Evolutionary conservation across 352 stramenopile species (phyloP).

Genomic region (Globisporangium lucens): DNA sequence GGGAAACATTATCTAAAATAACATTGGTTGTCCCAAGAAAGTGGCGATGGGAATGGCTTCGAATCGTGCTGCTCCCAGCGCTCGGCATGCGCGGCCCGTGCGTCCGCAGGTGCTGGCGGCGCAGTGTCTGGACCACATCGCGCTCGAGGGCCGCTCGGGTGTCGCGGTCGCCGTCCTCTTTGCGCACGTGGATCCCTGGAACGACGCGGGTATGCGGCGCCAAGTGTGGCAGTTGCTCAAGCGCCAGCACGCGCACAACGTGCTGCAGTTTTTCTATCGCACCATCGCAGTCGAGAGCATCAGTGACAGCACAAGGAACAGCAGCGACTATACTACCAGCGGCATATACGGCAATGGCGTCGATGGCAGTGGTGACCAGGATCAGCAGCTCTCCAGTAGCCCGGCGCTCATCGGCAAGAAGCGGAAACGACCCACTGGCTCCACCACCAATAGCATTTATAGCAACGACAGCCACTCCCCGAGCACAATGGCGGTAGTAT

Average conservation of each 20-base stretch:
- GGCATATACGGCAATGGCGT: not conserved
- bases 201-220: slow-evolving; percentile 40
- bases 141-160: slow-evolving; percentile 49
- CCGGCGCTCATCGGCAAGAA: slow-evolving; percentile 38
- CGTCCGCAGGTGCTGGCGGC: slow-evolving; percentile 48
- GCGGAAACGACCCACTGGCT: slow-evolving; percentile 37
- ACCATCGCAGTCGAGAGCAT: not conserved
- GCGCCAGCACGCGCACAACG: slow-evolving; percentile 34
- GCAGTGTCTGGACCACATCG: slow-evolving; percentile 58
- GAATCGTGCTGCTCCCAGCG: not conserved
- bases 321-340: not conserved
- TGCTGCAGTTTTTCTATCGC: slow-evolving; percentile 55
- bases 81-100: not conserved
- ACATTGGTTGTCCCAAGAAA: not conserved
- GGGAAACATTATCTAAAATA: too few relatives aligned
- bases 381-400: not conserved
- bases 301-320: not conserved
- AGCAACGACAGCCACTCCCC: not conserved
- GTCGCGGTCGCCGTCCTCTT: slow-evolving; percentile 41
- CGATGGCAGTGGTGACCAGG: not conserved
- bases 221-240: slow-evolving; percentile 58
- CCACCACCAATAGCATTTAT: not conserved
- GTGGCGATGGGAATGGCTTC: not conserved
- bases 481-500: not conserved
- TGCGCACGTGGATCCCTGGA: slow-evolving; percentile 32